These are phyloP conservation scores for Cercis canadensis DNA, from an alignment of 306 rosid species.

Conservation along the genomic window DNA sequence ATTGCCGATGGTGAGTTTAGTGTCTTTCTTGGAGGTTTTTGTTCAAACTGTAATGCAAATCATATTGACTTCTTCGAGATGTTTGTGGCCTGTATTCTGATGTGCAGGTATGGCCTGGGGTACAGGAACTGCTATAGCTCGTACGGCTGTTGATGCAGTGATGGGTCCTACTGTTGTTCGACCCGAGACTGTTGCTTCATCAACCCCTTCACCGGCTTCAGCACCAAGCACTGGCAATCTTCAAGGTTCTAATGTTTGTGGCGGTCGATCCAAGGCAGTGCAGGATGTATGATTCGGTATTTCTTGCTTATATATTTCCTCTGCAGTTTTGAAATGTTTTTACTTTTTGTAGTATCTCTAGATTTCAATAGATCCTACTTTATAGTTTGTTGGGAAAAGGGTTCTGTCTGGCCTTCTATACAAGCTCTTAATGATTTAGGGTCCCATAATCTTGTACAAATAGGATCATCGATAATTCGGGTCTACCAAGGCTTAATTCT, in stretches of 20 bases:
- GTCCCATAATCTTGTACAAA: neutral
- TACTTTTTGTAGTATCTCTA: neutral
- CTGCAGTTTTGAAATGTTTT: neutral
- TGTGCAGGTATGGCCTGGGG: conserved; percentile 35
- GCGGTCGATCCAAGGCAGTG: conserved; percentile 29
- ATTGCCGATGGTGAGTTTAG: conserved; percentile 31
- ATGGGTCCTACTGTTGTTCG: conserved; percentile 39
- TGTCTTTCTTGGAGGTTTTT: neutral
- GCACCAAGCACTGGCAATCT: neutral
- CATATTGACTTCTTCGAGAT: neutral
- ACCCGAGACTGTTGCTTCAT: conserved; percentile 22
- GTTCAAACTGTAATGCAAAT: too few species aligned
- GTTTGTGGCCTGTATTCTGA: neutral
- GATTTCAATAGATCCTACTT: neutral
- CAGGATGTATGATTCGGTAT: conserved; percentile 30
- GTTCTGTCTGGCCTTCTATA: neutral
- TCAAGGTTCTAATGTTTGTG: conserved; percentile 21
- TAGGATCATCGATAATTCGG: neutral
- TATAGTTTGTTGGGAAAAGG: neutral
- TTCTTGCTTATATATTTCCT: neutral
- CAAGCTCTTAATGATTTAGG: neutral
- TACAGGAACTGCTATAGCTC: conserved; percentile 37
- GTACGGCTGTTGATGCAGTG: conserved; percentile 32
- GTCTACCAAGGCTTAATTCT: neutral
- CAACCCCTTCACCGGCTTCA: conserved; percentile 6